Evolutionary conservation across 495 filamentous ascomycete genomes (phyloP), one percentile per base, ranked within the genome.

Genomic region (Elaphomyces granulatus): DNA sequence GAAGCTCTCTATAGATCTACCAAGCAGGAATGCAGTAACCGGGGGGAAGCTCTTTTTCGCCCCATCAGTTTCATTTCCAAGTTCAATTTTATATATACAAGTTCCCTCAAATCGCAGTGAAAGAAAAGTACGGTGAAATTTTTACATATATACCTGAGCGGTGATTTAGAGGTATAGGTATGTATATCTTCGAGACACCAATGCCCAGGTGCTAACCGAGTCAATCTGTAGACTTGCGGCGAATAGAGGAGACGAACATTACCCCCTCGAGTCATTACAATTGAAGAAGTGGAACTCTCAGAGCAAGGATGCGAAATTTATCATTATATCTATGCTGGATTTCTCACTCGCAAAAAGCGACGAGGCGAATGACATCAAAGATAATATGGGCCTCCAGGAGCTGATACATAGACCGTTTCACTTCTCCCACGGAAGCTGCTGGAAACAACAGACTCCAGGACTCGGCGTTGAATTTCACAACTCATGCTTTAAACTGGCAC

Each of bases 161-260:
- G n/a, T n/a, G n/a, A n/a, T n/a, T n/a, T n/a, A n/a, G n/a, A n/a
- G n/a, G n/a, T n/a, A n/a, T n/a, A n/a, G n/a, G n/a, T n/a, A n/a
- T n/a, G n/a, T n/a, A n/a, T n/a, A n/a, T n/a, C n/a, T n/a, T n/a
- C n/a, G n/a, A n/a, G n/a, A n/a, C n/a, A n/a, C n/a, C n/a, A n/a
- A n/a, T n/a, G n/a, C n/a, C n/a, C n/a, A n/a, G n/a, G n/a, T n/a
- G n/a, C n/a, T n/a, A n/a, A n/a, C n/a, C n/a, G n/a, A n/a, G n/a
- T n/a, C n/a, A 98, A 49, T 92, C 90, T 8, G 66, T 98, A 6
- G 90, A 96, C n/a, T 75, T 96, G 47, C 74, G 90, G 19, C 71
- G 90, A 45, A 98, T 92, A 0, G 96, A 96, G 56, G 85, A 87
- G 42, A 98, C 96, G 90, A 93, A 87, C 56, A 95, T 63, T 98